Conservation (phyloP, 371 early-diverging fungal species). For the Mortierella sp. region DNA sequence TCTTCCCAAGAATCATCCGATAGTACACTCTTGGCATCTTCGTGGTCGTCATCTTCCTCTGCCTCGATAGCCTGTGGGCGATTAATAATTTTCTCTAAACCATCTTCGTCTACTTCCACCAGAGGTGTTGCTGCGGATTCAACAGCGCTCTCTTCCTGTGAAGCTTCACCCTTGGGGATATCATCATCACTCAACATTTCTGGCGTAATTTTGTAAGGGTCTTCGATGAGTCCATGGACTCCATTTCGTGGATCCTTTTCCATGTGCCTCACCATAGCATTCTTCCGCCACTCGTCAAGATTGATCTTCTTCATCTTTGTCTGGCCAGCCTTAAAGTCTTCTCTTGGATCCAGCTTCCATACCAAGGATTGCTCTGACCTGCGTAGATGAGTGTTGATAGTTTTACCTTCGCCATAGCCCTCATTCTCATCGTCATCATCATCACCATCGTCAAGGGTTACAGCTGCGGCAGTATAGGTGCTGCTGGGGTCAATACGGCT, state of each 20-base stretch:
- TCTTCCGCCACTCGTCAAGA: conserved; percentile 10
- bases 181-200: conserved; percentile 26
- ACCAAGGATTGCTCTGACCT: conserved; percentile 35
- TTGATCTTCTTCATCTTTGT: conserved; percentile 37
- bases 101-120: conserved; percentile 2
- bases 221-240: conserved; percentile 21
- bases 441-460: not conserved
- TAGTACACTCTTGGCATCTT: conserved; percentile 13
- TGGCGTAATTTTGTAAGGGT: conserved; percentile 10
- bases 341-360: conserved; percentile 48
- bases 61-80: conserved; percentile 3
- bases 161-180: not conserved
- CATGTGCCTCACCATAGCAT: conserved; percentile 14
- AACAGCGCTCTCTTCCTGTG: not conserved
- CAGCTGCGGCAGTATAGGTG: conserved; percentile 7
- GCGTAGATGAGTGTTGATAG: conserved; percentile 23
- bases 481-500: not conserved
- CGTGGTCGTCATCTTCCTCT: conserved; percentile 12
- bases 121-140: not conserved
- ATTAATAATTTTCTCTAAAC: conserved; percentile 5
- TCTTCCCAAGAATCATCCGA: conserved; percentile 56
- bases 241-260: conserved; percentile 28
- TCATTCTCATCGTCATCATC: conserved; percentile 3
- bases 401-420: not conserved
- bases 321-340: conserved; percentile 47